These are phyloP conservation scores for Umbelopsis isabellina DNA, from an alignment of 192 early-diverging fungal species.

Conservation along the genomic window DNA sequence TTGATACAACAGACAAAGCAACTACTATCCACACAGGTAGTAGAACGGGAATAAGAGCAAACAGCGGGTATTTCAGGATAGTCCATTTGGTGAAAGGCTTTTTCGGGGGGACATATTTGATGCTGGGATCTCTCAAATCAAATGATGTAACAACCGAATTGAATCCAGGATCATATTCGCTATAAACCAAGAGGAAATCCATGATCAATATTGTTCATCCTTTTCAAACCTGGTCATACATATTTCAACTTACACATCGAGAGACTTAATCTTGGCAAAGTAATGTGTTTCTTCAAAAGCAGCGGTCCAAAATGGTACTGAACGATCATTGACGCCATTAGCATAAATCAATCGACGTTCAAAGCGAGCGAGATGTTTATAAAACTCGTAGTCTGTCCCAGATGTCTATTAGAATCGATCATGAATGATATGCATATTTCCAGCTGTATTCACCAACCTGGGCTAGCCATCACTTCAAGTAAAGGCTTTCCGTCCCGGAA, in stretches of 20 bases:
- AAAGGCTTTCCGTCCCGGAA: constrained; percentile 42
- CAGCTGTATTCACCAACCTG: constrained; percentile 37
- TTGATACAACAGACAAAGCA: constrained; percentile 34
- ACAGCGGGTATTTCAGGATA: constrained; percentile 31
- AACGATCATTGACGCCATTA: constrained; percentile 54
- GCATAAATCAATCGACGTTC: constrained; percentile 49
- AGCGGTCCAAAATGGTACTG: constrained; percentile 66
- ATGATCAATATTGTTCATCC: neutral
- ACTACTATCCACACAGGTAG: constrained; percentile 44
- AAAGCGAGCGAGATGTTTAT: constrained; percentile 47
- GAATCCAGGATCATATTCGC: constrained; percentile 37
- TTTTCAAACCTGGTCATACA: neutral
- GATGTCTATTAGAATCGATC: neutral
- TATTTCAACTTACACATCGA: constrained; percentile 49
- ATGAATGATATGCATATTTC: neutral
- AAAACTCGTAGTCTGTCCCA: constrained; percentile 18
- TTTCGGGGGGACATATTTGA: neutral
- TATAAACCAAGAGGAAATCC: constrained; percentile 1
- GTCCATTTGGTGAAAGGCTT: neutral
- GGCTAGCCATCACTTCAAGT: constrained; percentile 42
- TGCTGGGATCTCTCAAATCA: constrained; percentile 22
- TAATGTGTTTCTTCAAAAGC: constrained; percentile 51
- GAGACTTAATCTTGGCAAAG: constrained; percentile 40
- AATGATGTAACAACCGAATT: constrained; percentile 42
- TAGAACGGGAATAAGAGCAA: constrained; percentile 34